These are phyloP conservation scores for Aethionema arabicum DNA, from an alignment of 345 rosid species.

Conservation along the genomic window DNA sequence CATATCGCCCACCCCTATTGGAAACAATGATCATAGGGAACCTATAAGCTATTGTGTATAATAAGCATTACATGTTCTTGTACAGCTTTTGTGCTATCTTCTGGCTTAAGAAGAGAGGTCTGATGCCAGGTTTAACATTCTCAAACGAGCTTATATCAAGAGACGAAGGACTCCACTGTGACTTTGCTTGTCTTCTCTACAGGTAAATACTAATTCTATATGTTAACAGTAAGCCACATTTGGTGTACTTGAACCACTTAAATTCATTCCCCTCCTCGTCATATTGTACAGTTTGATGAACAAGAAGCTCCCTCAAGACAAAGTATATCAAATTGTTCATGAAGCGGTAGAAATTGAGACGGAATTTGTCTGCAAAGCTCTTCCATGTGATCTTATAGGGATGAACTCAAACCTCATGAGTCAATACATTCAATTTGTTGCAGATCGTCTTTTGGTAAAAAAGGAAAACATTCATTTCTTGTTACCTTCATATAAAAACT, in stretches of 20 bases:
- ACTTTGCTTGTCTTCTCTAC: conserved; percentile 91
- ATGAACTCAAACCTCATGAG: conserved; percentile 89
- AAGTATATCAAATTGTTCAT: conserved; percentile 61
- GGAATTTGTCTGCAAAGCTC: conserved; percentile 85
- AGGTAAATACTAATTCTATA: conserved; percentile 42
- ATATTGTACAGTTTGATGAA: conserved; percentile 54
- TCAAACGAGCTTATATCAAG: conserved; percentile 93
- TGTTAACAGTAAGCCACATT: neutral
- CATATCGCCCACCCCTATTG: too few species aligned
- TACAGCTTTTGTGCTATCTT: conserved; percentile 92
- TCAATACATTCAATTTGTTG: conserved; percentile 87
- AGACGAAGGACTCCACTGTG: conserved; percentile 94
- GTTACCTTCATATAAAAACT: neutral
- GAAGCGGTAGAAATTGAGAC: conserved; percentile 91
- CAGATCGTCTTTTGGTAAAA: conserved; percentile 83
- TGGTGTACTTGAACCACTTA: conserved; percentile 2
- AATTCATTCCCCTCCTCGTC: neutral
- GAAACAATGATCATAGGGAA: neutral
- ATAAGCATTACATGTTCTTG: conserved; percentile 18
- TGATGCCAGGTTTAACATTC: conserved; percentile 94
- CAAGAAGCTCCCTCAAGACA: conserved; percentile 57
- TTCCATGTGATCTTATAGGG: conserved; percentile 86
- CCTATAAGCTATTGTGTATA: neutral
- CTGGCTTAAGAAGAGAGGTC: conserved; percentile 95
- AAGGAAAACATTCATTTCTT: neutral